Evolutionary conservation across 768 basidiomycete species (phyloP).

Genomic region (Mycena leptocephala): DNA sequence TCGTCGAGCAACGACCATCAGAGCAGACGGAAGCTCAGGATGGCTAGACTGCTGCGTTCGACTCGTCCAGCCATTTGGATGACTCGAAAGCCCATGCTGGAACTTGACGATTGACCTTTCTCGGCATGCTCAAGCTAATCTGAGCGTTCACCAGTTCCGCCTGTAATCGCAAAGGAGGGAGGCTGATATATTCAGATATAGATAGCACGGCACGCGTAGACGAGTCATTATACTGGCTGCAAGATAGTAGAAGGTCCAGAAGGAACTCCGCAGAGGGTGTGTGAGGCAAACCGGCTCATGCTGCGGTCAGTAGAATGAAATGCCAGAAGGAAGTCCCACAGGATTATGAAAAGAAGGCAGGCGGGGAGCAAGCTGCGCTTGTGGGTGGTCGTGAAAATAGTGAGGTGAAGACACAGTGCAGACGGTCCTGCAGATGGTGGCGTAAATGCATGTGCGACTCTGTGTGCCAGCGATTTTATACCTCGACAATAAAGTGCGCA

Average conservation of each 20-base stretch:
- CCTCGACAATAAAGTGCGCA: neutral
- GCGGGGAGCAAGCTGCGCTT: neutral
- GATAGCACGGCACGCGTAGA: conserved; percentile 1
- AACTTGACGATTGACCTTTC: neutral
- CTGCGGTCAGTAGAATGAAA: neutral
- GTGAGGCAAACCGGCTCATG: neutral
- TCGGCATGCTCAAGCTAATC: conserved; percentile 16
- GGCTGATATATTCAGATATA: conserved; percentile 21
- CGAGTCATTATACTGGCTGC: neutral
- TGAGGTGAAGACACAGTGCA: neutral
- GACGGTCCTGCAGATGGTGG: conserved; percentile 13
- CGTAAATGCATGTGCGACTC: neutral
- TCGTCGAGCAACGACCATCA: neutral
- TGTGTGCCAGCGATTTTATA: neutral
- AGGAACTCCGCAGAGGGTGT: neutral
- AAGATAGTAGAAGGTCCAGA: conserved; percentile 1
- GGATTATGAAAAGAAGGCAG: neutral
- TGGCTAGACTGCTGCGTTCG: neutral
- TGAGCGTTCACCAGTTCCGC: conserved; percentile 9
- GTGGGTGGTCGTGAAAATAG: neutral
- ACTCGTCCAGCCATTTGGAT: neutral
- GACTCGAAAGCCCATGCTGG: conserved; percentile 9
- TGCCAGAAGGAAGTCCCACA: neutral
- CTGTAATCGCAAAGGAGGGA: neutral
- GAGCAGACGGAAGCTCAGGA: neutral